These are phyloP conservation scores for Cryphonectria carpinicola DNA, from an alignment of 2,329 filamentous ascomycete species.

Conservation along the genomic window DNA sequence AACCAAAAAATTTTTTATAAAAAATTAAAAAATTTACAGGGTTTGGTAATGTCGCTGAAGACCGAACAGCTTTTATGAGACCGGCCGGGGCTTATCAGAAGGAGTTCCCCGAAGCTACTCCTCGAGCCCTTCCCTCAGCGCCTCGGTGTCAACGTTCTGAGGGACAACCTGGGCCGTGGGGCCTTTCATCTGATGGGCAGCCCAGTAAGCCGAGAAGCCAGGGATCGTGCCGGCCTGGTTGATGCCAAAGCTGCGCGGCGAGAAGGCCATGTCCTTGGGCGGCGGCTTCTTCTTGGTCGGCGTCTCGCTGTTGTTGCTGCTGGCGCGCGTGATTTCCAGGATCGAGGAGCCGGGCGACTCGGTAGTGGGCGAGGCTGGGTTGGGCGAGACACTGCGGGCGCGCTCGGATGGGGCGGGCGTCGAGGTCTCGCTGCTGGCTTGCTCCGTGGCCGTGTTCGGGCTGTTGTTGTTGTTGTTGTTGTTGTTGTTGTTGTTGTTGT, in stretches of 20 bases:
- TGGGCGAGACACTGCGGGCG: constrained; percentile 21
- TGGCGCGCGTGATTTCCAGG: constrained; percentile 8
- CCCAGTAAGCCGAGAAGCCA: constrained; percentile 66
- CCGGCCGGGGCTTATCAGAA: too few relatives aligned
- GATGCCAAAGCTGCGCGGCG: constrained; percentile 56
- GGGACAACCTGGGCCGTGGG: constrained; percentile 62
- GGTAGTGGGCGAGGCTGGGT: constrained; percentile 17
- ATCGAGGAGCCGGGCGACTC: constrained; percentile 27
- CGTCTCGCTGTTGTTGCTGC: constrained; percentile 5
- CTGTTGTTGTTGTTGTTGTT: background rate
- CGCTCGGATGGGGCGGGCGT: constrained; percentile 19
- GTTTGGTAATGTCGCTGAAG: background rate
- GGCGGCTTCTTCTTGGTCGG: constrained; percentile 15
- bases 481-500: background rate
- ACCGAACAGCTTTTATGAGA: background rate
- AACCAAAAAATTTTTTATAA: background rate
- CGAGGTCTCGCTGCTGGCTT: constrained; percentile 7
- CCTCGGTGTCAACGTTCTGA: constrained; percentile 60
- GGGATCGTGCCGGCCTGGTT: constrained; percentile 78
- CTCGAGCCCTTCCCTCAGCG: constrained; percentile 62
- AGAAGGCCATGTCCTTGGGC: constrained; percentile 22
- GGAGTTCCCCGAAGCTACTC: constrained; percentile 35
- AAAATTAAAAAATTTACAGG: background rate
- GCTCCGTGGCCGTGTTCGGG: background rate
- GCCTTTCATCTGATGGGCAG: constrained; percentile 53